phyloP scores from a whole-genome alignment of 495 filamentous ascomycete genomes.

The Penicillium cosmopolitanum region DNA sequence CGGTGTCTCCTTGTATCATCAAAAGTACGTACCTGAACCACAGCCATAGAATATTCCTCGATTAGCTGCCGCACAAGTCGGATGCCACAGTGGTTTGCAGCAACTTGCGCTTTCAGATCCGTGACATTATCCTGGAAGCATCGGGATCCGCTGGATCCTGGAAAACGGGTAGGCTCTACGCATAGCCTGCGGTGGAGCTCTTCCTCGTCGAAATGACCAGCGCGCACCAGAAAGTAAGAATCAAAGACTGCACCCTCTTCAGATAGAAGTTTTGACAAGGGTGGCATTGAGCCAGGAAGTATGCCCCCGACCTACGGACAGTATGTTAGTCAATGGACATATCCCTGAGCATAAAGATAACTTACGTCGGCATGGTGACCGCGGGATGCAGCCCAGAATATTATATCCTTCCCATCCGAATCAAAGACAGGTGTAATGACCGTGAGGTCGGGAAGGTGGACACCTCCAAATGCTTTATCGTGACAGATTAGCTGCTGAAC shows the following conservation, averaged over 20 bases:
- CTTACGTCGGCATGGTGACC: constrained; percentile 72
- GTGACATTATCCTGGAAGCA: constrained; percentile 89
- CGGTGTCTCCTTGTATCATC: neutral
- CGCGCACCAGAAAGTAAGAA: constrained; percentile 75
- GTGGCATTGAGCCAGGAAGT: constrained; percentile 90
- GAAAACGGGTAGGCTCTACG: constrained; percentile 75
- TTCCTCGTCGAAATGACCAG: constrained; percentile 60
- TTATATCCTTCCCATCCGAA: constrained; percentile 65
- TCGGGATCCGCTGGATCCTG: constrained; percentile 83
- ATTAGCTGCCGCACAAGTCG: constrained; percentile 80
- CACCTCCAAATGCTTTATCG: constrained; percentile 75
- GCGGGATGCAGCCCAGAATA: constrained; percentile 90
- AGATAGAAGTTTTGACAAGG: constrained; percentile 81
- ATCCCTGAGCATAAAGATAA: neutral
- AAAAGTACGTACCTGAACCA: constrained; percentile 66
- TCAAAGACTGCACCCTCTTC: constrained; percentile 91
- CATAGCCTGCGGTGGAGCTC: constrained; percentile 76
- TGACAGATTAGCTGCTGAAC: neutral
- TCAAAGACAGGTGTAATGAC: constrained; percentile 83
- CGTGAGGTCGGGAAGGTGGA: constrained; percentile 85
- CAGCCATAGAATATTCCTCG: constrained; percentile 82
- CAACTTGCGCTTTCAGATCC: constrained; percentile 90
- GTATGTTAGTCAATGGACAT: neutral
- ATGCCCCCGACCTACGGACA: constrained; percentile 71
- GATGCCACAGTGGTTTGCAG: constrained; percentile 94